Evolutionary conservation across 1,284 basidiomycete species (phyloP).

Genomic region (Microbotryum saponariae): DNA sequence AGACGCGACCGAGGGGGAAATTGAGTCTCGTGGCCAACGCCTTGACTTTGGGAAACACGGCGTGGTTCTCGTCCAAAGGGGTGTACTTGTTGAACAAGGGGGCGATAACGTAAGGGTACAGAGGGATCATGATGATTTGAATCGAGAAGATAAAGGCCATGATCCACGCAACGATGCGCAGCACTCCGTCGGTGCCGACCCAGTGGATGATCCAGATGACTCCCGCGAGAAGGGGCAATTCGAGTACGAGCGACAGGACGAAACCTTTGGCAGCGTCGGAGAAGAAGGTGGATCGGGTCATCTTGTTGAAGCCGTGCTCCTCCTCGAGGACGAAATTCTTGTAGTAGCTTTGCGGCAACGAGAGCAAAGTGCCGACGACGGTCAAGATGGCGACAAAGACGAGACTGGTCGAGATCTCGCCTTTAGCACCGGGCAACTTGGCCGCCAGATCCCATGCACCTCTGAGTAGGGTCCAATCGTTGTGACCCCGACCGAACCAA

Average conservation of each 20-base stretch:
- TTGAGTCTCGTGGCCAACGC: slow-evolving; percentile 65
- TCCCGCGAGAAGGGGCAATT: slow-evolving; percentile 74
- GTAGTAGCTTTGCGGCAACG: slow-evolving; percentile 69
- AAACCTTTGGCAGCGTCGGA: slow-evolving; percentile 59
- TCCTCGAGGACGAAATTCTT: slow-evolving; percentile 90
- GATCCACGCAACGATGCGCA: slow-evolving; percentile 32
- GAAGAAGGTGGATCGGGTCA: slow-evolving; percentile 64
- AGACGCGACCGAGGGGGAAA: slow-evolving; percentile 81
- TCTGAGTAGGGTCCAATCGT: slow-evolving; percentile 25
- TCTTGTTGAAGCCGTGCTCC: slow-evolving; percentile 95
- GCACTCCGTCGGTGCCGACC: slow-evolving; percentile 54
- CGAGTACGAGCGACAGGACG: slow-evolving; percentile 64
- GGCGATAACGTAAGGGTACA: slow-evolving; percentile 71
- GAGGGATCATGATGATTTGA: slow-evolving; percentile 53
- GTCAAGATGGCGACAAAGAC: slow-evolving; percentile 64
- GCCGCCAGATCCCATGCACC: slow-evolving; percentile 23
- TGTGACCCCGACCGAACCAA: slow-evolving; percentile 31
- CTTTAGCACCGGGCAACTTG: slow-evolving; percentile 10
- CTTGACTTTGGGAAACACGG: slow-evolving; percentile 60
- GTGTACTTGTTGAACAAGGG: slow-evolving; percentile 96
- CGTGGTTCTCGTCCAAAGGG: slow-evolving; percentile 50
- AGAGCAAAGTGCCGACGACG: slow-evolving; percentile 50
- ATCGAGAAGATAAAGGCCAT: slow-evolving; percentile 51
- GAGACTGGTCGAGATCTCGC: slow-evolving; percentile 73
- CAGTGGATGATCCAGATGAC: slow-evolving; percentile 86